These are phyloP conservation scores for Quercus gilva DNA, from an alignment of 306 rosid genomes.

Conservation along the genomic window DNA sequence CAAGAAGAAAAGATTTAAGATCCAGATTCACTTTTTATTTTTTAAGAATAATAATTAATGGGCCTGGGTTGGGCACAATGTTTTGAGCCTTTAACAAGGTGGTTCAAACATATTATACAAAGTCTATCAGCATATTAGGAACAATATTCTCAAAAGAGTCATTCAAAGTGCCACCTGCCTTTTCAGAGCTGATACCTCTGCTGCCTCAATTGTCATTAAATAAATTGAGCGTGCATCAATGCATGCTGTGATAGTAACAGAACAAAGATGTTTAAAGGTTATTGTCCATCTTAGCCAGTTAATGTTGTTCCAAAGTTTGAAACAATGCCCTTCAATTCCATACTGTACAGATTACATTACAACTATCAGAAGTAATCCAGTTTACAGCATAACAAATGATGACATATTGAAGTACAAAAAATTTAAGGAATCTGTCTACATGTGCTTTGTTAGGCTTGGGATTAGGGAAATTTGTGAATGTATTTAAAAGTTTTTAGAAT, in stretches of 20 bases:
- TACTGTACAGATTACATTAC: not conserved
- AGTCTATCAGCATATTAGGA: not conserved
- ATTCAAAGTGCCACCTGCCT: not conserved
- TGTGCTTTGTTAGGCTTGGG: too few relatives aligned
- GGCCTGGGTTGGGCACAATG: not conserved
- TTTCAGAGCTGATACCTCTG: not conserved
- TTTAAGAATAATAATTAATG: not conserved
- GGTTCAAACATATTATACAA: not conserved
- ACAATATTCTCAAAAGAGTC: not conserved
- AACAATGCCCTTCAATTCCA: not conserved
- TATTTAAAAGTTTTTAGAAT: too few relatives aligned
- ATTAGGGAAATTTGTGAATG: too few relatives aligned
- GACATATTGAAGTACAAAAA: not conserved
- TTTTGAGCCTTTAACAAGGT: not conserved
- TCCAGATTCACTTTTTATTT: not conserved
- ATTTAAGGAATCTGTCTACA: too few relatives aligned
- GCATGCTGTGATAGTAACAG: not conserved
- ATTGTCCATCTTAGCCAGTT: not conserved
- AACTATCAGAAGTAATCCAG: not conserved
- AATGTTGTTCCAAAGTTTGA: not conserved
- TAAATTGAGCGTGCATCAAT: not conserved
- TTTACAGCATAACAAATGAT: not conserved
- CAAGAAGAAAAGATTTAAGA: not conserved
- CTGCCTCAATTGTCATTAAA: not conserved
- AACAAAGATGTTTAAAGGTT: not conserved